phyloP scores from a whole-genome alignment of 1,284 basidiomycete species.

The Hemileia vastatrix region DNA sequence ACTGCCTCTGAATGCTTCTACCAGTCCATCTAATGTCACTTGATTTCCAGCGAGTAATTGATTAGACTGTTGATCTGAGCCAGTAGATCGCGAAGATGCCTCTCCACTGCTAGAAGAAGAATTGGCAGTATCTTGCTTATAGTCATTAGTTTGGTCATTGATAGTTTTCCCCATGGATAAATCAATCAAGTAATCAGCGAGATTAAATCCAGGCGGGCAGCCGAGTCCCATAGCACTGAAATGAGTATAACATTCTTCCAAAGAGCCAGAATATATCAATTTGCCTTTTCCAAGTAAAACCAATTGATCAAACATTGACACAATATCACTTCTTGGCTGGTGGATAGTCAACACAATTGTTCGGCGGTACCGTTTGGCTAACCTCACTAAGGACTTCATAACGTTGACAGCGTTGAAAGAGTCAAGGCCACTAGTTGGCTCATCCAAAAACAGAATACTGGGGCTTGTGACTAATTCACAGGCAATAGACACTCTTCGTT shows the following conservation, averaged over 20 bases:
- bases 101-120: no score
- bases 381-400: constrained; percentile 70
- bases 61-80: no score
- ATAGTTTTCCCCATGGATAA: no score
- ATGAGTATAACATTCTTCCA: constrained; percentile 65
- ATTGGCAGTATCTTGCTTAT: no score
- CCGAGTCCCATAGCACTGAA: constrained; percentile 66
- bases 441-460: constrained; percentile 88
- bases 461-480: constrained; percentile 95
- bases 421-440: constrained; percentile 89
- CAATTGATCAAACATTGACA: constrained; percentile 84
- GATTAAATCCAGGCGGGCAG: constrained; percentile 92
- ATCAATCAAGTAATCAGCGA: constrained; percentile 85
- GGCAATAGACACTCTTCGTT: constrained; percentile 90
- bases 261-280: constrained; percentile 70
- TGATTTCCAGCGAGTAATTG: no score
- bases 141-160: no score
- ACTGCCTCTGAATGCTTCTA: constrained; percentile 62
- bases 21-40: constrained; percentile 65
- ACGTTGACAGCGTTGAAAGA: constrained; percentile 93
- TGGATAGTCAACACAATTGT: constrained; percentile 96
- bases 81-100: no score
- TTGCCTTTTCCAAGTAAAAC: constrained; percentile 74
- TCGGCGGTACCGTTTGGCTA: constrained; percentile 81
- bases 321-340: constrained; percentile 96